Evolutionary conservation across 1,139 yeast species (phyloP), one percentile per base, ranked within the genome.

Genomic region (Yamadazyma blattariae): DNA sequence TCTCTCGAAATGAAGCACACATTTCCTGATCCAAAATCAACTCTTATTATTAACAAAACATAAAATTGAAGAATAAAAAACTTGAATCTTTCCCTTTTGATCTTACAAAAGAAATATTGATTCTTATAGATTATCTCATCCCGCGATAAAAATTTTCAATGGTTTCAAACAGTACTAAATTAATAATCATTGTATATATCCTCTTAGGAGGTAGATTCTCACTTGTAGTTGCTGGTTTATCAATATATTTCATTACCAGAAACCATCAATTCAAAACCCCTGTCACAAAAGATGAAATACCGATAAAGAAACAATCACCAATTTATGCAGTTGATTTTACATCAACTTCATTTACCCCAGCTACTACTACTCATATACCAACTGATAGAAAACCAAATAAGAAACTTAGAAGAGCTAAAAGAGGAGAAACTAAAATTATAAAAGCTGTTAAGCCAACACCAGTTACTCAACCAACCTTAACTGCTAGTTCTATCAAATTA

Each of bases 301-400:
- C 19, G 17, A 25, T 23, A 11, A 39, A 32, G 27, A 42, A 36
- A 27, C 30, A 36, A 27, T 61, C 68, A 20, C 69, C 71, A 11
- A 65, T 71, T 27, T 62, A 62, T 45, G 74, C 65, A 2, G 61
- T 71, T 7, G 77, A 69, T 45, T 71, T 69, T 50, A 70, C 74
- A 4, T 61, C 70, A 6, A 56, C 70, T 2, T 43, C 59, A 10
- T 59, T 54, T 41, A 50, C 63, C 8, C 61, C 69, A 5, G 34
- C 47, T 3, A 40, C 49, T 5, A 50, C 59, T 15, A 50, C 60
- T 5, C 35, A 37, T n/a, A 48, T 56, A 14, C 38, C 38, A n/a
- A 15, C 11, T 2, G 17, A 13, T 8, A 10, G 14, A 17, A 18
- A 13, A 11, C 23, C 23, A 8, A 24, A 17, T 6, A 35, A 32